These are phyloP conservation scores for Eutypa lata DNA, from an alignment of 2,329 filamentous ascomycete species.

Conservation along the genomic window DNA sequence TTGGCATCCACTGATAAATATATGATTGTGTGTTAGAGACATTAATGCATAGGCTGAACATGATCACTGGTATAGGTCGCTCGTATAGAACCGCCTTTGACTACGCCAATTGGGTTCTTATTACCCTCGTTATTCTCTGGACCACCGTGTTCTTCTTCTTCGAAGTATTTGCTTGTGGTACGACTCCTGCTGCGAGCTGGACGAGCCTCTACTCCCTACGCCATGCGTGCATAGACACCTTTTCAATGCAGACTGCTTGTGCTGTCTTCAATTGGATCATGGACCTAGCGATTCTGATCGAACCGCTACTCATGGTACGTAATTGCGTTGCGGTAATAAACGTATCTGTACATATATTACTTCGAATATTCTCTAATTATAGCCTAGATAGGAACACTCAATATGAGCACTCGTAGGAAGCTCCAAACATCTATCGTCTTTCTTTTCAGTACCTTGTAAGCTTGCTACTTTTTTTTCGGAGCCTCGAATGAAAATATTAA, in stretches of 20 bases:
- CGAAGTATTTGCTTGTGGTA: not conserved
- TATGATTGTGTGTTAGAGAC: too few relatives aligned
- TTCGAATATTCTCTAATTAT: too few relatives aligned
- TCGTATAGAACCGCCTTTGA: not conserved
- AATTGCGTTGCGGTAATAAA: not conserved
- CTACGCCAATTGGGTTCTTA: not conserved
- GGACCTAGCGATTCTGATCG: not conserved
- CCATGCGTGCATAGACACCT: not conserved
- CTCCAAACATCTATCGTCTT: not conserved
- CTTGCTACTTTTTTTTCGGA: too few relatives aligned
- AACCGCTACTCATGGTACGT: not conserved
- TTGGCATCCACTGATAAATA: too few relatives aligned
- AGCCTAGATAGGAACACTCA: not conserved
- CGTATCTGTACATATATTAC: too few relatives aligned
- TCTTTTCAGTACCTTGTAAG: not conserved
- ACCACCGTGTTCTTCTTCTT: not conserved
- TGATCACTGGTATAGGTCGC: not conserved
- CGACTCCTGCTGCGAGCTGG: not conserved
- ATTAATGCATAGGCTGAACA: too few relatives aligned
- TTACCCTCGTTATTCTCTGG: not conserved
- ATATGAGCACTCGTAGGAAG: not conserved
- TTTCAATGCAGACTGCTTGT: not conserved
- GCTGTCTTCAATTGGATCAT: not conserved
- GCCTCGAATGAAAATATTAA: not conserved
- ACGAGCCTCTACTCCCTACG: not conserved